Evolutionary conservation across 2,329 filamentous ascomycete genomes (phyloP), one percentile per base, ranked within the genome.

Genomic region (Aspergillus alliaceus): DNA sequence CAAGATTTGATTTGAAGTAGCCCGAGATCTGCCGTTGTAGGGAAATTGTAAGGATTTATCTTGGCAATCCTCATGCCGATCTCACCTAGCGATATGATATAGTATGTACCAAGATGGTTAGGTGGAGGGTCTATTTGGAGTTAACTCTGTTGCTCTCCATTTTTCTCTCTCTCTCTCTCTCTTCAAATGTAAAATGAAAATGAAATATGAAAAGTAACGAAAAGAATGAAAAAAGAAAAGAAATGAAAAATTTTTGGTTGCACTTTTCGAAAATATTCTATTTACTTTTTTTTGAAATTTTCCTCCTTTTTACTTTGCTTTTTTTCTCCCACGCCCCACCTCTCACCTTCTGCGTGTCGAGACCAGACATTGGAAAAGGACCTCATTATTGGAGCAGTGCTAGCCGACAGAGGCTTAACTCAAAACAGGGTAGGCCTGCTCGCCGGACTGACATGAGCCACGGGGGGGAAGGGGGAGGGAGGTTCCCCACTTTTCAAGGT

Each of bases 21-120:
- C 39, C 47, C 6, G 27, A 48, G 44, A 48, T 48, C 54, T 61
- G 40, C 57, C 57, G 44, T 47, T 51, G 61, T 61, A 20, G 52
- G 57, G 60, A 49, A 58, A 58, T 55, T 56, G 51, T 58, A 55
- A 55, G 44, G 35, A 35, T 59, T 60, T 22, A 34, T 27, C 56
- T 61, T 46, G 61, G 61, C 37, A 63, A 60, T 55, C 31, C 29
- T 48, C 18, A 44, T 44, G 59, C 34, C 53, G 59, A 63, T 63
- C 61, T 31, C 48, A 53, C 49, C 54, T 44, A 54, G 39, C 27
- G 22, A 24, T 44, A 48, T 27, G 32, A n/a, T n/a, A n/a, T n/a
- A n/a, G n/a, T n/a, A n/a, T n/a, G 24, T 22, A 31, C 44, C 18
- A 48, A 31, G 44, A 32, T 27, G 44, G 44, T 27, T 32, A 48